Conservation (phyloP, 768 basidiomycete species). For the Suillus hirtellus region DNA sequence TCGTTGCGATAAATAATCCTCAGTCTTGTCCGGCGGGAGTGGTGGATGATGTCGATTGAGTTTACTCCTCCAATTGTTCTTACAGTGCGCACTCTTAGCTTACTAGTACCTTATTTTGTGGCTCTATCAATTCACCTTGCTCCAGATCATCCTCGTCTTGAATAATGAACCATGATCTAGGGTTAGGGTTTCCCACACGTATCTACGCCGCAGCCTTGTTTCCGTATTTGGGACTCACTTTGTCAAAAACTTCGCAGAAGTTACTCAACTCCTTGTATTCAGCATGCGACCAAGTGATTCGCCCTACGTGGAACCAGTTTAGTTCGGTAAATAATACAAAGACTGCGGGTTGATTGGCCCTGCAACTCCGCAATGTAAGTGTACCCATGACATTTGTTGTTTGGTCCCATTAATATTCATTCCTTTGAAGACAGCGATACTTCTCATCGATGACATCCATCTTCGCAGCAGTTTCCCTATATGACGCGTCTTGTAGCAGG, state of each 20-base stretch:
- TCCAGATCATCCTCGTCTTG: neutral
- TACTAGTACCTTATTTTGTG: constrained; percentile 17
- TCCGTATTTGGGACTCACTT: constrained; percentile 31
- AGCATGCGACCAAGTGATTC: neutral
- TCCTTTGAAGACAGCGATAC: neutral
- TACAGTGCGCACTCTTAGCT: constrained; percentile 15
- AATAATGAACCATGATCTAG: constrained; percentile 5
- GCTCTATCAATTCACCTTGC: neutral
- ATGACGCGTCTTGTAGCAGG: constrained; percentile 16
- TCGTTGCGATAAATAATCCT: constrained; percentile 9
- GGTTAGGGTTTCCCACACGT: constrained; percentile 15
- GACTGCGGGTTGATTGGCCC: constrained; percentile 4
- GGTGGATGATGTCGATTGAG: constrained; percentile 37
- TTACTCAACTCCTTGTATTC: constrained; percentile 14
- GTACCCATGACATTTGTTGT: constrained; percentile 17
- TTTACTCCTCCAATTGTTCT: neutral
- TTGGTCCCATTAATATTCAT: constrained; percentile 6
- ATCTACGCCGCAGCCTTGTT: constrained; percentile 24
- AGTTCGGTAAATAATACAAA: constrained; percentile 17
- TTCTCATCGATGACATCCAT: neutral
- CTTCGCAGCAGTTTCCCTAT: constrained; percentile 15
- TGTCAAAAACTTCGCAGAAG: constrained; percentile 17
- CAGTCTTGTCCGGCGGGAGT: constrained; percentile 17
- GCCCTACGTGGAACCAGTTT: neutral
- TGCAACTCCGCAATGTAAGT: neutral